These are phyloP conservation scores for Gossypium davidsonii DNA, from an alignment of 441 rosid genomes.

Conservation along the genomic window DNA sequence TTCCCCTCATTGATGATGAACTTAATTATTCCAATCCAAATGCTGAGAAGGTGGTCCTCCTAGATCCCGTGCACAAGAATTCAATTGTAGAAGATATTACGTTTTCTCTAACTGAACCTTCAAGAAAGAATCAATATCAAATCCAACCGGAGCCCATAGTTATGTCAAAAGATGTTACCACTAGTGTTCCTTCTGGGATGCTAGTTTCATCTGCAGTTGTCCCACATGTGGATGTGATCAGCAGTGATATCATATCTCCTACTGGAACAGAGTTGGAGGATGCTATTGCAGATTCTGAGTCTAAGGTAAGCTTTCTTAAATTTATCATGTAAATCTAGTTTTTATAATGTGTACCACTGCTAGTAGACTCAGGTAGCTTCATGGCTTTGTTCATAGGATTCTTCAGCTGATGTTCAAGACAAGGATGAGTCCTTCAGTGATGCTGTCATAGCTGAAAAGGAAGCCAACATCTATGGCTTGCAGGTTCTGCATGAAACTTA, in stretches of 20 bases:
- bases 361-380: conserved; percentile 10
- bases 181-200: conserved; percentile 15
- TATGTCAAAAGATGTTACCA: conserved; percentile 15
- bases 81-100: conserved; percentile 20
- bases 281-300: conserved; percentile 25
- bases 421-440: conserved; percentile 37
- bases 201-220: conserved; percentile 25
- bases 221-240: conserved; percentile 26
- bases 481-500: conserved; percentile 41
- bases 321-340: not conserved
- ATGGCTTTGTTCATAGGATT: conserved; percentile 33
- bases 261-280: conserved; percentile 20
- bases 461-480: conserved; percentile 74
- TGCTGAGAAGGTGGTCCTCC: conserved; percentile 18
- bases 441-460: conserved; percentile 59
- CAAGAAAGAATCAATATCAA: conserved; percentile 25
- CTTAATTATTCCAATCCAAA: conserved; percentile 19
- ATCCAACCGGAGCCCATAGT: conserved; percentile 21
- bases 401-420: conserved; percentile 25
- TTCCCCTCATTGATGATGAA: conserved; percentile 22
- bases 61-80: conserved; percentile 17
- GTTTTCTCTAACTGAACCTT: conserved; percentile 21
- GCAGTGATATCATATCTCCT: conserved; percentile 27
- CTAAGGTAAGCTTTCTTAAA: conserved; percentile 22
- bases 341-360: not conserved